Conservation (phyloP, 2,329 filamentous ascomycete species). For the Hymenoscyphus occultus region DNA sequence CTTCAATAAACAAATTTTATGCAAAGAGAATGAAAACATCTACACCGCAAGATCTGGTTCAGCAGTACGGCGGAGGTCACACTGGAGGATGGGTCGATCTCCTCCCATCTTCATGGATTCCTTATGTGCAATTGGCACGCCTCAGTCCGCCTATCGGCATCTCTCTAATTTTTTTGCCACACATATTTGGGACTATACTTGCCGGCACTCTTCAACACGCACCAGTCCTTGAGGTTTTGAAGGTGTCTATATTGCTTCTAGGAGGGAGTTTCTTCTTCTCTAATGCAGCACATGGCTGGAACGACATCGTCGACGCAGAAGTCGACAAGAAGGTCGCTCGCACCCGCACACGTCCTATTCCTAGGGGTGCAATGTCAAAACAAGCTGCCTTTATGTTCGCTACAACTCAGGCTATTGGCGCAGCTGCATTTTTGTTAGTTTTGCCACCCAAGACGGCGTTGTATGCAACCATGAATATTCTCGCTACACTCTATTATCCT, state of each 20-base stretch:
- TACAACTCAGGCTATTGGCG: not conserved
- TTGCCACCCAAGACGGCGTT: not conserved
- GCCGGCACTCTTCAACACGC: no score
- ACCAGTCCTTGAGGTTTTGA: no score
- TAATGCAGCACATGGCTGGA: constrained; percentile 6
- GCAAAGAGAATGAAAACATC: no score
- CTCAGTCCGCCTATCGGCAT: not conserved
- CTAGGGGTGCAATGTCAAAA: constrained; percentile 5
- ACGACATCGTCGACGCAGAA: constrained; percentile 9
- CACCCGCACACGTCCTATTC: not conserved
- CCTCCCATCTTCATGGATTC: constrained; percentile 2
- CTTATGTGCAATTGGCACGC: constrained; percentile 9
- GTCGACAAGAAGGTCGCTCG: constrained; percentile 5
- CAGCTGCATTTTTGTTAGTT: not conserved
- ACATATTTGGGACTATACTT: no score
- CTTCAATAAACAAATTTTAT: no score
- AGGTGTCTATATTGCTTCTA: no score
- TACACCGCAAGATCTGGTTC: not conserved
- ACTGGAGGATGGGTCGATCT: not conserved
- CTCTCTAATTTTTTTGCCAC: not conserved
- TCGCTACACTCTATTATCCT: not conserved
- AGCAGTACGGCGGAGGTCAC: constrained; percentile 6
- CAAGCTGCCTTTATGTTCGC: constrained; percentile 4
- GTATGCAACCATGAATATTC: not conserved
- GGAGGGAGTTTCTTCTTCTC: no score